A percentile compares a stretch with the other conserved stretches of the same genome.
These are phyloP conservation scores for Aspergillus tamarii DNA, from an alignment of 2,329 filamentous ascomycete genomes.

Conservation along the genomic window DNA sequence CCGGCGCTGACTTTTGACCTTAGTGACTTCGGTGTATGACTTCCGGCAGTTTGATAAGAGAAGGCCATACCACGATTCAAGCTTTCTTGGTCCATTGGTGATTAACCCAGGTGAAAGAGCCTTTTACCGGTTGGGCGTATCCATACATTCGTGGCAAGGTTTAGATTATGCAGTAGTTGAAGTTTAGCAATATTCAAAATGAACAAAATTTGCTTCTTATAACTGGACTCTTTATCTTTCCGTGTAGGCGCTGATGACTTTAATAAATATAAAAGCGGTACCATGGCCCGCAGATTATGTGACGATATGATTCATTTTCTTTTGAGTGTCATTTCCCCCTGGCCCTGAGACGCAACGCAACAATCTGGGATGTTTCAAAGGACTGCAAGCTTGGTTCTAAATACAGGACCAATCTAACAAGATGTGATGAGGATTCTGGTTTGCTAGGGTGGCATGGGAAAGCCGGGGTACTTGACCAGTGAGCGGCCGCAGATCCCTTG, in stretches of 20 bases:
- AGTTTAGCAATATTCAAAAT: neutral
- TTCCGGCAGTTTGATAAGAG: neutral
- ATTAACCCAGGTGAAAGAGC: neutral
- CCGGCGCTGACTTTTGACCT: slow-evolving; percentile 16
- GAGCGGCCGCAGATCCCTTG: slow-evolving; percentile 13
- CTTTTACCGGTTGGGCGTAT: neutral
- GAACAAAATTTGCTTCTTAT: neutral
- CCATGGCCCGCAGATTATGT: neutral
- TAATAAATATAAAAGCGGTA: neutral
- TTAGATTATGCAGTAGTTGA: neutral
- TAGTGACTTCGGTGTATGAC: neutral
- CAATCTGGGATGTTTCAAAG: neutral
- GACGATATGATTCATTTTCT: neutral
- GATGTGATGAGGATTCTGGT: slow-evolving; percentile 22
- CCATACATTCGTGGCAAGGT: neutral
- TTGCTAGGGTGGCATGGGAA: slow-evolving; percentile 13
- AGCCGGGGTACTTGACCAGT: slow-evolving; percentile 16
- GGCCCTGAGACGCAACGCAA: neutral
- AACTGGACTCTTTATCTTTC: neutral
- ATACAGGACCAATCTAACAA: slow-evolving; percentile 1
- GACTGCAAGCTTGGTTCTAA: slow-evolving; percentile 10
- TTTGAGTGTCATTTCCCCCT: neutral
- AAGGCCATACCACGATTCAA: neutral
- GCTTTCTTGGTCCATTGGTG: neutral
- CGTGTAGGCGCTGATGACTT: neutral